phyloP scores from a whole-genome alignment of 169 alveolate genomes.

The Miamiensis avidus region DNA sequence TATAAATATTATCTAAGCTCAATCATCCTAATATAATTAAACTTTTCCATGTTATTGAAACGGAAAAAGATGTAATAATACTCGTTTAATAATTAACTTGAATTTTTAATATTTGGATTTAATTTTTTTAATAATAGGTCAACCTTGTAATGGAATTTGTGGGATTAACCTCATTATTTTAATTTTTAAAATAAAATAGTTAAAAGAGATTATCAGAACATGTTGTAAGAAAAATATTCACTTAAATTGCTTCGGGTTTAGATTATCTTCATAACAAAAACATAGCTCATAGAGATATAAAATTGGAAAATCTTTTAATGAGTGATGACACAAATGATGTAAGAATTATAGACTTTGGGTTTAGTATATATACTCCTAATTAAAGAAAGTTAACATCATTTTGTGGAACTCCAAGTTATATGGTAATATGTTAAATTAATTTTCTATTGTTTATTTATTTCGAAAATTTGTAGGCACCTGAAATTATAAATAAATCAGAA shows the following conservation, averaged over 20 bases:
- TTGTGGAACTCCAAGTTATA: conserved; percentile 77
- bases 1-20: conserved; percentile 61
- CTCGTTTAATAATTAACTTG: too few relatives aligned
- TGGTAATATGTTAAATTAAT: conserved; percentile 4
- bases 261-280: conserved; percentile 69
- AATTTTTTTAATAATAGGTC: background rate
- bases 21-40: conserved; percentile 81
- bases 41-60: conserved; percentile 73
- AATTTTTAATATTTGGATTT: too few relatives aligned
- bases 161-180: conserved; percentile 66
- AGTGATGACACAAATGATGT: conserved; percentile 61
- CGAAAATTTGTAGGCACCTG: conserved; percentile 57
- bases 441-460: too few relatives aligned
- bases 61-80: background rate
- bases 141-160: conserved; percentile 75
- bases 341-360: conserved; percentile 87
- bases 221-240: conserved; percentile 71
- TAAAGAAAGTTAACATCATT: conserved; percentile 52
- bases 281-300: conserved; percentile 83
- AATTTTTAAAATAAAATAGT: conserved; percentile 63
- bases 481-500: conserved; percentile 60
- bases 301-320: conserved; percentile 80
- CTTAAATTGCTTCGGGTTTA: conserved; percentile 69
- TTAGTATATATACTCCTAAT: conserved; percentile 37
- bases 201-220: conserved; percentile 67